A percentile compares a stretch with the other conserved stretches of the same genome.
phyloP scores from a whole-genome alignment of 306 rosid genomes.

The Oemleria cerasiformis region DNA sequence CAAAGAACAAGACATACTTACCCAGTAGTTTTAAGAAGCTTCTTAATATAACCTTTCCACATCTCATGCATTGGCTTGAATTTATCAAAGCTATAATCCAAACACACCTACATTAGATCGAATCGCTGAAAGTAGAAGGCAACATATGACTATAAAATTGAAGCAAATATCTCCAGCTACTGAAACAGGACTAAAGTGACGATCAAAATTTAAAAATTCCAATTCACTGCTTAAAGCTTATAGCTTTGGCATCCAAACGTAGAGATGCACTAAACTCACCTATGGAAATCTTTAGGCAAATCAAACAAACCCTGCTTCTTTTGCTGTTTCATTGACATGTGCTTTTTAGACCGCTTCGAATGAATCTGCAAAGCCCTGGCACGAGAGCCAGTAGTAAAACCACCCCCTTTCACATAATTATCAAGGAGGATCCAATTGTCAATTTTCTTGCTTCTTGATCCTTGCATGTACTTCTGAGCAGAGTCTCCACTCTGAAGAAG shows the following conservation, averaged over 20 bases:
- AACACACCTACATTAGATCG: slow-evolving; percentile 8
- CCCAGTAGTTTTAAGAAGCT: slow-evolving; percentile 59
- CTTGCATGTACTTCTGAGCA: slow-evolving; percentile 65
- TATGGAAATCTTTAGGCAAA: slow-evolving; percentile 56
- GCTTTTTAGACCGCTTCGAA: slow-evolving; percentile 75
- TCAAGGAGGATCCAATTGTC: slow-evolving; percentile 78
- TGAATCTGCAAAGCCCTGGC: slow-evolving; percentile 51
- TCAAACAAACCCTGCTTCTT: slow-evolving; percentile 57
- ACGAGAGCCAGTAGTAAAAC: slow-evolving; percentile 39
- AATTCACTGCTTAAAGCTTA: neutral
- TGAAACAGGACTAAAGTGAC: neutral
- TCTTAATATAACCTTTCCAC: slow-evolving; percentile 67
- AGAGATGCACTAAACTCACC: slow-evolving; percentile 43
- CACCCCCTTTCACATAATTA: slow-evolving; percentile 48
- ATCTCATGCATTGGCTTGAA: slow-evolving; percentile 83
- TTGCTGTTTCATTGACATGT: slow-evolving; percentile 71
- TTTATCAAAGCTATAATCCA: slow-evolving; percentile 50
- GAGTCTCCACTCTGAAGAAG: slow-evolving; percentile 70
- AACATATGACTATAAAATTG: neutral
- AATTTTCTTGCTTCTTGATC: slow-evolving; percentile 59
- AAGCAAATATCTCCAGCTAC: neutral
- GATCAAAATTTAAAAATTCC: neutral
- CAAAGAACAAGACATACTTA: slow-evolving; percentile 24
- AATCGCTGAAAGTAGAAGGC: neutral
- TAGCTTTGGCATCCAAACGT: neutral